phyloP scores from a whole-genome alignment of 257 asterid species.

The Petunia secreta region DNA sequence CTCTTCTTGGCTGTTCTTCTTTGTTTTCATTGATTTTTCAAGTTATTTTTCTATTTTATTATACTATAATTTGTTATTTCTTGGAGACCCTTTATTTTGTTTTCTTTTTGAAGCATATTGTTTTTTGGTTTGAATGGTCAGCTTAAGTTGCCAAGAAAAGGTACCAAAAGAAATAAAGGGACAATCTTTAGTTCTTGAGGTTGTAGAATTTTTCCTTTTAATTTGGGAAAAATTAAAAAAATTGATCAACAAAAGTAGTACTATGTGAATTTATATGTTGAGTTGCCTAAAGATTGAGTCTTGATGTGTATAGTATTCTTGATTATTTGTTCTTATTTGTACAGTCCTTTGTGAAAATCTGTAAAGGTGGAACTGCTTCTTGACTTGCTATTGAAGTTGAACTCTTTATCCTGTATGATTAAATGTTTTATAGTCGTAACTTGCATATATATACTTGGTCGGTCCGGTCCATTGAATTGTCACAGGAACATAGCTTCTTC shows the following conservation, averaged over 20 bases:
- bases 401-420: neutral
- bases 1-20: too few relatives aligned
- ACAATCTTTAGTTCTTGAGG: neutral
- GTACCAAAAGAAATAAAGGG: neutral
- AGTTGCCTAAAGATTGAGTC: neutral
- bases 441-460: too few relatives aligned
- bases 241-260: neutral
- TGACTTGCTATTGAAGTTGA: neutral
- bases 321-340: neutral
- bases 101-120: neutral
- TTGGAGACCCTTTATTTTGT: neutral
- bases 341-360: slow-evolving; percentile 4
- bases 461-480: neutral
- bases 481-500: neutral
- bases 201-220: slow-evolving; percentile 3
- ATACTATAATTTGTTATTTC: neutral
- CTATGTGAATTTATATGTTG: neutral
- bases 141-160: neutral
- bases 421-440: too few relatives aligned
- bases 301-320: neutral
- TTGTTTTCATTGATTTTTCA: too few relatives aligned
- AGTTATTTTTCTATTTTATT: neutral
- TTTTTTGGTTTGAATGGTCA: slow-evolving; percentile 7
- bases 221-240: neutral
- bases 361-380: neutral